Evolutionary conservation across 305 asterid genomes (phyloP).

Genomic region (Fraxinus sp.): DNA sequence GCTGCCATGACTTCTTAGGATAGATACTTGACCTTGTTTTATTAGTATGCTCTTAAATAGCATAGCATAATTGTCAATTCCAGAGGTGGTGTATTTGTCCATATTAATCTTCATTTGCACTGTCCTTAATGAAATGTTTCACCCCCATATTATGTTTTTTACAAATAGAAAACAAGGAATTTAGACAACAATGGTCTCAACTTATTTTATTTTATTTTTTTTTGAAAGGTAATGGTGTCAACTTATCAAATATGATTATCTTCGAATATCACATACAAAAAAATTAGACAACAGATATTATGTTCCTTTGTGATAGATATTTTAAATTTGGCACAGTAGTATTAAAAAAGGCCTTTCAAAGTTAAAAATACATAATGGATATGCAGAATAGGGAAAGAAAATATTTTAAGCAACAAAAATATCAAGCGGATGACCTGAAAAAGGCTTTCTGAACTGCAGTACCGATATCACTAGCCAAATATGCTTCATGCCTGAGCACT

Average conservation of each 20-base stretch:
- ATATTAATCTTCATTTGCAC: background rate
- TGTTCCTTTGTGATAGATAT: background rate
- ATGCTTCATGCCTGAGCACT: constrained; percentile 83
- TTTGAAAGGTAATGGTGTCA: background rate
- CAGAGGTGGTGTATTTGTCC: background rate
- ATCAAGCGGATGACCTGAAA: constrained; percentile 52
- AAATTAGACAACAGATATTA: background rate
- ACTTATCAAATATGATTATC: background rate
- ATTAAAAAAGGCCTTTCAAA: background rate
- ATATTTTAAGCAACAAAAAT: constrained; percentile 4
- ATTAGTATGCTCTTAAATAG: background rate
- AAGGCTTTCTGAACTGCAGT: constrained; percentile 72
- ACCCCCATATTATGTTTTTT: background rate
- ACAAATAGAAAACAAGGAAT: background rate
- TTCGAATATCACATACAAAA: background rate
- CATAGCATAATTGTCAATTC: background rate
- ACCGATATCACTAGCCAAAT: constrained; percentile 73
- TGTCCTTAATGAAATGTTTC: background rate
- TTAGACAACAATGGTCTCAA: background rate
- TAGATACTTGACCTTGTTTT: background rate
- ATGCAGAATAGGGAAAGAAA: background rate
- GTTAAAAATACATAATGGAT: background rate
- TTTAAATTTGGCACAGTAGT: background rate
- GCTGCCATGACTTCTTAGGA: background rate
- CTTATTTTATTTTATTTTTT: background rate